Evolutionary conservation across 2,329 filamentous ascomycete genomes (phyloP), one percentile per base, ranked within the genome.

Genomic region (Balansia obtecta): DNA sequence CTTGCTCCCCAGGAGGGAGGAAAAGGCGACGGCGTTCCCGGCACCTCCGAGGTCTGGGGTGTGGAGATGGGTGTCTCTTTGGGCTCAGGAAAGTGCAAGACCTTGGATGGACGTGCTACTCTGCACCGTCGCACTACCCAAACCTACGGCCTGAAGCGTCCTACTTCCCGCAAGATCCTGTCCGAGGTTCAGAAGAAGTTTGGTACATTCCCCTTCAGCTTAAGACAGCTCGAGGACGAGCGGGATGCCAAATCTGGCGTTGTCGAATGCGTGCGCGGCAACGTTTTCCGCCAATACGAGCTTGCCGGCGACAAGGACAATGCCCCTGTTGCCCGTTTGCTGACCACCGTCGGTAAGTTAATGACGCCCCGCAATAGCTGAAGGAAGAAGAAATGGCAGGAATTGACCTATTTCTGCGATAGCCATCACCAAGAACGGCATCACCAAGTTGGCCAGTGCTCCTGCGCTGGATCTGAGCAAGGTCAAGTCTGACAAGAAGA

Each of bases 111-210:
- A 71, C 83, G 93, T 56, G 75, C 93, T 48, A 98, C 93, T 45
- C 80, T 98, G 57, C 89, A 97, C 74, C 88, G 91, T 65, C 86
- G 91, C 63, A 97, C 93, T 52, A 84, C 81, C 58, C 90, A 88
- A 60, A 96, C 88, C 54, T 96, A 95, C 70, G 83, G 83, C 54
- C 78, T 98, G 58, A 98, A 97, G 82, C 85, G 93, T 58, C 88
- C 88, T 54, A 95, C 88, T 58, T 96, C 91, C 48, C 83, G 91
- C 66, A 88, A 94, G 71, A 85, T 91, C 46, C 77, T 97, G 49
- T 95, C 90, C 45, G 93, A 97, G 73, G 85, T 95, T 54, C 85
- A 94, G 68, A 94, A 91, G 82, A 96, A 91, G 75, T 98, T 97
- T 65, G 90, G 91, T 57, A 88, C 82, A 55, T 98, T 98, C 79